Conservation (phyloP, 139 green algal genomes). For the Desmodesmus armatus region DNA sequence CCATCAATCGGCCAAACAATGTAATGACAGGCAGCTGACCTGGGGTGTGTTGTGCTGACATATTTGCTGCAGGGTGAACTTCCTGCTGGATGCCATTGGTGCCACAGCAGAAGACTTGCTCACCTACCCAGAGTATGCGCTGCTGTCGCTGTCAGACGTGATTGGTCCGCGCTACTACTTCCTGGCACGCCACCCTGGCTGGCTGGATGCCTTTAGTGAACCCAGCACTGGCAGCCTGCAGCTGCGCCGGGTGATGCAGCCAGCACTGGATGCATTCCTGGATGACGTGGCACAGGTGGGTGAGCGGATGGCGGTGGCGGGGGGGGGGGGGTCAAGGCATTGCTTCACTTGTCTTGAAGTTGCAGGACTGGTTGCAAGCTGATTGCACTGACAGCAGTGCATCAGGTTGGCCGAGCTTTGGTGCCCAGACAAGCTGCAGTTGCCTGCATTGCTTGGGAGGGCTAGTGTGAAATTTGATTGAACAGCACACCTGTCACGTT, state of each 20-base stretch:
- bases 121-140: background rate
- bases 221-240: conserved; percentile 10
- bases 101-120: background rate
- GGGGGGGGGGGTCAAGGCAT: background rate
- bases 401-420: background rate
- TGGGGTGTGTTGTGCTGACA: too few species aligned
- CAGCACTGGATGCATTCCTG: conserved; percentile 9
- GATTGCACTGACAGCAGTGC: background rate
- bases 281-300: conserved; percentile 27
- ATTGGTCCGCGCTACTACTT: conserved; percentile 29
- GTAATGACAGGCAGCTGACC: too few species aligned
- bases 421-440: too few species aligned
- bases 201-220: conserved; percentile 11
- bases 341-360: background rate
- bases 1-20: too few species aligned
- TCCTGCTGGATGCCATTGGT: conserved; percentile 33
- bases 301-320: too few species aligned
- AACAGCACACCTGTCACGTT: too few species aligned
- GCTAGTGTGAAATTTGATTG: too few species aligned
- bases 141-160: conserved; percentile 21
- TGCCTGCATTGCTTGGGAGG: too few species aligned
- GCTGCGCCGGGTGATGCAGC: conserved; percentile 22
- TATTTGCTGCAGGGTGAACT: conserved; percentile 36
- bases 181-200: conserved; percentile 8
- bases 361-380: background rate